Percentiles rank a stretch among this genome's conserved stretches.
phyloP scores from a whole-genome alignment of 129 eudicot genomes.

The Escallonia herrerae region DNA sequence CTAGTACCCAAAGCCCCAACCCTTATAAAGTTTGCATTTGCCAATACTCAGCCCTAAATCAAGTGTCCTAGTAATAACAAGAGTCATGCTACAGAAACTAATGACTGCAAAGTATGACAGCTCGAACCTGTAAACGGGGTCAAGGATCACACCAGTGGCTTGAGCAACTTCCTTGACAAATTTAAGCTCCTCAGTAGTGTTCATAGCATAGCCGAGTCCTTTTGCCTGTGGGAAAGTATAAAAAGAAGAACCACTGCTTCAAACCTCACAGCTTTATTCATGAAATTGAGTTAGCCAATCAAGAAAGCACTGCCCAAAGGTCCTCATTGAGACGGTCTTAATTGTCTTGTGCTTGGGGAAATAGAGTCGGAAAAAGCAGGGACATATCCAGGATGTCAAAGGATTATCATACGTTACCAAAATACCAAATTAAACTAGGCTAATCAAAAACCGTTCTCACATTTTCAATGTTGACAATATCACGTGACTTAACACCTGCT shows the following conservation, averaged over 20 bases:
- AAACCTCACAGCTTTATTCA: not conserved
- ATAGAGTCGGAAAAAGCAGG: not conserved
- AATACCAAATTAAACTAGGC: not conserved
- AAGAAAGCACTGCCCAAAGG: too few relatives aligned
- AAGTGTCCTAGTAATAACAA: too few relatives aligned
- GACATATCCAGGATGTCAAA: not conserved
- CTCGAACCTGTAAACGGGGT: slow-evolving; percentile 90
- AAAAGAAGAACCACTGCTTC: not conserved
- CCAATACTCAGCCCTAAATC: too few relatives aligned
- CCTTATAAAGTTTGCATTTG: too few relatives aligned
- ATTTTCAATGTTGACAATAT: slow-evolving; percentile 55
- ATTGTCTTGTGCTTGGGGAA: not conserved
- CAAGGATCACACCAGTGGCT: slow-evolving; percentile 80
- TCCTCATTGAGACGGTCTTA: not conserved
- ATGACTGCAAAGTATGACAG: not conserved
- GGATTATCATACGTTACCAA: too few relatives aligned
- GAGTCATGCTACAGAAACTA: not conserved
- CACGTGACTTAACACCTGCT: slow-evolving; percentile 71
- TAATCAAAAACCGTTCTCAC: slow-evolving; percentile 35
- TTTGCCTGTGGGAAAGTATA: slow-evolving; percentile 52
- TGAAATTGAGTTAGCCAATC: too few relatives aligned
- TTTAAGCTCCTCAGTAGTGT: slow-evolving; percentile 73
- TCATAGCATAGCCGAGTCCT: slow-evolving; percentile 93
- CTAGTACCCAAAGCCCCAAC: too few relatives aligned
- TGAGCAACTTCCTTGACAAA: slow-evolving; percentile 83